Percentiles rank a stretch among this genome's conserved stretches.
Conservation (phyloP, 2,329 filamentous ascomycete species). For the Dothistroma septosporum region DNA sequence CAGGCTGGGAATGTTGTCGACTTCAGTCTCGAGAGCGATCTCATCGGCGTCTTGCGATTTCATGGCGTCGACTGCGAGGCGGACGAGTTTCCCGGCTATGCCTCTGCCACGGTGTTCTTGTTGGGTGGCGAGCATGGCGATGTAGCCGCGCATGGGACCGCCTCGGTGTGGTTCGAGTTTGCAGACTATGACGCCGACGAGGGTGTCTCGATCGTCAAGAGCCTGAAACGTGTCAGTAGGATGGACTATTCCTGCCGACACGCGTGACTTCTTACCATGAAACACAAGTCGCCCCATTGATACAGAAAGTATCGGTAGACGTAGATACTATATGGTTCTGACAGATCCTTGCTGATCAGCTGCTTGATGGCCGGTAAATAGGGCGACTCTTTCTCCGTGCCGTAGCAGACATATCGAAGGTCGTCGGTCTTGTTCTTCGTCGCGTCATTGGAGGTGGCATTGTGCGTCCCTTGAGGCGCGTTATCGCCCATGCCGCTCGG, state of each 20-base stretch:
- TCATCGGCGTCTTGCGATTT: slow-evolving; percentile 66
- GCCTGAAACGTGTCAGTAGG: slow-evolving; percentile 38
- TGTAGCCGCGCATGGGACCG: slow-evolving; percentile 86
- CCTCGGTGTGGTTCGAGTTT: slow-evolving; percentile 89
- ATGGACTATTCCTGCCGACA: neutral
- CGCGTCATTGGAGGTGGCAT: neutral
- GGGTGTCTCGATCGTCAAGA: slow-evolving; percentile 53
- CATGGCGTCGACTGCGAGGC: slow-evolving; percentile 89
- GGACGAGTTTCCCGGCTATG: slow-evolving; percentile 82
- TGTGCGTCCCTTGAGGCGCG: slow-evolving; percentile 10
- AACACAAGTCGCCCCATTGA: slow-evolving; percentile 97
- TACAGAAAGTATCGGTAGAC: slow-evolving; percentile 98
- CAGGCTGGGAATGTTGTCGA: slow-evolving; percentile 84
- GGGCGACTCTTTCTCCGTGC: slow-evolving; percentile 54
- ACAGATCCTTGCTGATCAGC: slow-evolving; percentile 91
- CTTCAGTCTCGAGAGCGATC: slow-evolving; percentile 93
- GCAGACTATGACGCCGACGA: slow-evolving; percentile 89
- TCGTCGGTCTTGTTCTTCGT: slow-evolving; percentile 1
- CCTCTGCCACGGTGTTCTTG: slow-evolving; percentile 75
- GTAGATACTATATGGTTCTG: slow-evolving; percentile 98
- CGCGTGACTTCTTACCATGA: slow-evolving; percentile 61
- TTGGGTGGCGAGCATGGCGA: slow-evolving; percentile 95
- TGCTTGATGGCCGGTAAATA: slow-evolving; percentile 84
- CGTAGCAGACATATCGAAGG: slow-evolving; percentile 56
- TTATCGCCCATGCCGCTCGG: slow-evolving; percentile 2